phyloP scores from a whole-genome alignment of 106 monocot genomes.

The Apostasia shenzhenica region DNA sequence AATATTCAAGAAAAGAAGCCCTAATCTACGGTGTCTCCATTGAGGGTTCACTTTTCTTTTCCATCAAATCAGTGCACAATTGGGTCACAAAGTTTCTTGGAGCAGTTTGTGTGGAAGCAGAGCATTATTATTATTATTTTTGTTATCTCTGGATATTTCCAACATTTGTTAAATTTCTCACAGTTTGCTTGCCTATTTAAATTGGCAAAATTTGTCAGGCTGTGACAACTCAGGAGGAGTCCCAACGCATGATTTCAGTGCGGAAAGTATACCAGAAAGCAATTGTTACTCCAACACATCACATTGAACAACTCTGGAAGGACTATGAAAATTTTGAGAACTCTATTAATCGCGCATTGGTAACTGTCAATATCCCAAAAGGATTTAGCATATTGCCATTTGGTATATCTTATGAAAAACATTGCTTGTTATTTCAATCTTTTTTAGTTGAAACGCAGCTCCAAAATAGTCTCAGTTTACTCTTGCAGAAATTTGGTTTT shows the following conservation, averaged over 20 bases:
- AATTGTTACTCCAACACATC: constrained; percentile 87
- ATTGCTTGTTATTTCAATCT: background rate
- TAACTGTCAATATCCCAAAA: constrained; percentile 16
- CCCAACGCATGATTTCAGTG: constrained; percentile 87
- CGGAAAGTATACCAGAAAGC: constrained; percentile 87
- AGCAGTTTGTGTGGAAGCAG: too few species aligned
- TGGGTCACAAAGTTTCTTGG: too few species aligned
- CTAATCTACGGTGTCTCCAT: too few species aligned
- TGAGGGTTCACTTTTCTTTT: too few species aligned
- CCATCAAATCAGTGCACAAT: too few species aligned
- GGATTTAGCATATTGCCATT: background rate
- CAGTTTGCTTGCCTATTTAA: too few species aligned
- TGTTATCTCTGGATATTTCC: background rate
- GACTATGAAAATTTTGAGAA: constrained; percentile 98
- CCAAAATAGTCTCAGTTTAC: too few species aligned
- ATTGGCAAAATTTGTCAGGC: constrained; percentile 22
- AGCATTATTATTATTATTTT: too few species aligned
- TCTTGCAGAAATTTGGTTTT: background rate
- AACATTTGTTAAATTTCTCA: constrained; percentile 4
- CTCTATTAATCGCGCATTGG: constrained; percentile 91
- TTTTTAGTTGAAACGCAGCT: background rate
- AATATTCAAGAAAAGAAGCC: too few species aligned
- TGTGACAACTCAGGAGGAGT: constrained; percentile 74
- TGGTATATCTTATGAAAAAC: background rate
- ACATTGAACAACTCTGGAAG: constrained; percentile 94